These are phyloP conservation scores for Ramularia endophylla DNA, from an alignment of 2,329 filamentous ascomycete genomes.

Conservation along the genomic window DNA sequence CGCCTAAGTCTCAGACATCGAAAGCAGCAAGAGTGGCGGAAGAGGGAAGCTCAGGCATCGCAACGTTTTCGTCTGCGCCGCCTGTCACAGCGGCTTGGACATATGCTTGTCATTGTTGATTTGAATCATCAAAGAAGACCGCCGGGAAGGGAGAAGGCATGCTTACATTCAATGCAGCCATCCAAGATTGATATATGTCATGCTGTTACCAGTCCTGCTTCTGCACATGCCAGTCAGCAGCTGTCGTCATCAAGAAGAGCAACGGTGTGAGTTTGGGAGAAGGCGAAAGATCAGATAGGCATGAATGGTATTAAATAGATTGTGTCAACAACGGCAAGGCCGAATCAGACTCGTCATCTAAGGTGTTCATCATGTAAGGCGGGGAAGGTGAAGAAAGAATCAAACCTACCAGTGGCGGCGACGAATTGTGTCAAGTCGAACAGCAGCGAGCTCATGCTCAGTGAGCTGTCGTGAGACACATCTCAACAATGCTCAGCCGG, in stretches of 20 bases:
- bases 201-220: too few relatives aligned
- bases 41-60: slow-evolving; percentile 18
- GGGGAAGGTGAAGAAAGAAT: slow-evolving; percentile 3
- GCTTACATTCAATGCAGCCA: slow-evolving; percentile 6
- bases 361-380: slow-evolving; percentile 29
- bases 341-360: slow-evolving; percentile 38
- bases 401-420: slow-evolving; percentile 5
- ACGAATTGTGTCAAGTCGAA: not conserved
- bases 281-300: slow-evolving; percentile 18
- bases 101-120: slow-evolving; percentile 37
- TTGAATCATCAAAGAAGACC: slow-evolving; percentile 28
- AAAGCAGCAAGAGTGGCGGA: slow-evolving; percentile 1
- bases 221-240: slow-evolving; percentile 1
- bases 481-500: not conserved
- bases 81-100: slow-evolving; percentile 35
- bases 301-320: slow-evolving; percentile 35
- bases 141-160: slow-evolving; percentile 1
- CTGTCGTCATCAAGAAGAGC: not conserved
- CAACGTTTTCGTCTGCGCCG: slow-evolving; percentile 30
- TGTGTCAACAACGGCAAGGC: slow-evolving; percentile 34
- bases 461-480: not conserved
- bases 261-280: not conserved
- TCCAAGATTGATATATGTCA: too few relatives aligned
- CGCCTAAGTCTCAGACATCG: slow-evolving; percentile 2
- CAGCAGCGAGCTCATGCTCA: not conserved